Percentiles rank a stretch among this genome's conserved stretches.
Conservation (phyloP, 306 rosid species). For the Sicyos baderoa region DNA sequence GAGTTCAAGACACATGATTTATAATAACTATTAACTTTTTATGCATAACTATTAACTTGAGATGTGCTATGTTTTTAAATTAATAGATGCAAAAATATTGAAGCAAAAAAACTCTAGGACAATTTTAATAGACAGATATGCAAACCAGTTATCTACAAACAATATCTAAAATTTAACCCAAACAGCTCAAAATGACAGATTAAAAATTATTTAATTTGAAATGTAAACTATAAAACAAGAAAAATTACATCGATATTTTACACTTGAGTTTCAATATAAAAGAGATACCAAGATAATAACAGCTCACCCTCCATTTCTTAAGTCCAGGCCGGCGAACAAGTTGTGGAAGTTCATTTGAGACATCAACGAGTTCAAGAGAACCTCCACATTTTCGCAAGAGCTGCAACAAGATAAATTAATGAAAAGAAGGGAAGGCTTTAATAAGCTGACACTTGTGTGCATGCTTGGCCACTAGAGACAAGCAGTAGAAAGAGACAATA, state of each 20-base stretch:
- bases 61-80: background rate
- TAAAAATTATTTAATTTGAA: background rate
- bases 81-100: background rate
- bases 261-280: background rate
- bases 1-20: background rate
- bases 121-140: background rate
- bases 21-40: background rate
- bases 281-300: background rate
- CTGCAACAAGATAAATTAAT: constrained; percentile 22
- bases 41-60: background rate
- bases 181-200: background rate
- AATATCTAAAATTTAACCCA: background rate
- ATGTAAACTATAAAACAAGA: background rate
- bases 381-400: constrained; percentile 70
- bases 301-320: constrained; percentile 65
- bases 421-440: no score
- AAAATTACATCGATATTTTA: background rate
- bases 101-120: background rate
- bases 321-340: constrained; percentile 81
- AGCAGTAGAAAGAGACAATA: constrained; percentile 29
- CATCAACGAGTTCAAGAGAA: constrained; percentile 76
- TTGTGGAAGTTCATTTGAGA: constrained; percentile 82
- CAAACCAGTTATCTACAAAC: background rate
- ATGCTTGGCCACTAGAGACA: no score
- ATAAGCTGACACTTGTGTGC: no score